A percentile compares a stretch with the other conserved stretches of the same genome.
Evolutionary conservation across 345 rosid genomes (phyloP).

Genomic region (Populus pruinosa): DNA sequence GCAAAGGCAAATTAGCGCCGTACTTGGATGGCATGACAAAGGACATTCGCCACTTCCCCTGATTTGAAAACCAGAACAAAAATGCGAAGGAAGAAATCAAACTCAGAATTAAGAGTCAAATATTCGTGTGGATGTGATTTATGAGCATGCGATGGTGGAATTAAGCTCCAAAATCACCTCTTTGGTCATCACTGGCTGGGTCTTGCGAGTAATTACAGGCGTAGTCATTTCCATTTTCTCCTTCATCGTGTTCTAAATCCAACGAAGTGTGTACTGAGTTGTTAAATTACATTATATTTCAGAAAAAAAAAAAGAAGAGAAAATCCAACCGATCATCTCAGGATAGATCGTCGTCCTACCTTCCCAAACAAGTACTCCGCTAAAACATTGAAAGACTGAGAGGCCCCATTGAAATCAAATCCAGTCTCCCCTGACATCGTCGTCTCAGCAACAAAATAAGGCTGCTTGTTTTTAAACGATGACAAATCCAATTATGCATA

Average conservation of each 20-base stretch:
- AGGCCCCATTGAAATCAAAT: slow-evolving; percentile 70
- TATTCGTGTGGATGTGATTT: too few species aligned
- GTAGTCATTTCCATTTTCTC: slow-evolving; percentile 94
- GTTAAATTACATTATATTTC: background rate
- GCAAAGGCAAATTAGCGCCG: slow-evolving; percentile 69
- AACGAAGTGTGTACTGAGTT: slow-evolving; percentile 1
- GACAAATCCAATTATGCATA: background rate
- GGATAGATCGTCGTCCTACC: slow-evolving; percentile 22
- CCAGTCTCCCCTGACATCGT: slow-evolving; percentile 77
- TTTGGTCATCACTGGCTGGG: slow-evolving; percentile 63
- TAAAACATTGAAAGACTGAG: slow-evolving; percentile 71
- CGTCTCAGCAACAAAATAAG: slow-evolving; percentile 80
- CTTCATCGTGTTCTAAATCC: slow-evolving; percentile 47
- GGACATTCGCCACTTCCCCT: slow-evolving; percentile 84
- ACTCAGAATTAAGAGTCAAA: too few species aligned
- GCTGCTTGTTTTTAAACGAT: slow-evolving; percentile 30
- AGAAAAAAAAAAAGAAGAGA: too few species aligned
- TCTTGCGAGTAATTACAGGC: slow-evolving; percentile 69
- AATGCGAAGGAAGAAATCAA: too few species aligned
- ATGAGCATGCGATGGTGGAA: too few species aligned
- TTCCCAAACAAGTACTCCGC: slow-evolving; percentile 96
- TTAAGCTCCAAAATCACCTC: slow-evolving; percentile 39
- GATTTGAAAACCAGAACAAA: slow-evolving; percentile 12
- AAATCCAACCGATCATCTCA: background rate
- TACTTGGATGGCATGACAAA: slow-evolving; percentile 89